Evolutionary conservation across 1,139 yeast species (phyloP).

Genomic region (Hansenula sp.): DNA sequence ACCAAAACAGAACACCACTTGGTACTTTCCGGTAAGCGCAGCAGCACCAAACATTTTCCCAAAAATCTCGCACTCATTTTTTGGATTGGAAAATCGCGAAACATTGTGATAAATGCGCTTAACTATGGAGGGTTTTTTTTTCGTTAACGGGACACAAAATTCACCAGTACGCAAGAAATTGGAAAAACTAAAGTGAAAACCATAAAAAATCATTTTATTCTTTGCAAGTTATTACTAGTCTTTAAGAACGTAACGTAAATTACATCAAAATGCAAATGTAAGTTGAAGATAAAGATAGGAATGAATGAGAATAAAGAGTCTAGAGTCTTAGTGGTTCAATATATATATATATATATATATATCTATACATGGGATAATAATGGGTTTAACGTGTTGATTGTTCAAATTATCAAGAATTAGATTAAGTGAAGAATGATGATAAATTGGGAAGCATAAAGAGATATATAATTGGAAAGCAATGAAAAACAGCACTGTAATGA

Average conservation of each 20-base stretch:
- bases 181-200: not conserved
- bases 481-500: no score
- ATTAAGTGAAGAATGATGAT: no score
- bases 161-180: not conserved
- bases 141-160: not conserved
- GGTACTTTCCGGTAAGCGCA: no score
- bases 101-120: no score
- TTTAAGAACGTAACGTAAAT: slow-evolving; percentile 10
- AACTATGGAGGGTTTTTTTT: not conserved
- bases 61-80: no score
- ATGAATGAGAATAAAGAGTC: not conserved
- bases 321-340: not conserved
- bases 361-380: not conserved
- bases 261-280: slow-evolving; percentile 26
- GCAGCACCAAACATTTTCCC: no score
- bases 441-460: no score
- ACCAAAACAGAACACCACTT: no score
- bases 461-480: no score
- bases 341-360: no score
- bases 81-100: not conserved
- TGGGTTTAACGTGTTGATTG: not conserved
- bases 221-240: not conserved
- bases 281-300: slow-evolving; percentile 12
- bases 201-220: not conserved
- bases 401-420: no score